phyloP scores from a whole-genome alignment of 371 early-diverging fungal species.

The Mortierella polycephala region DNA sequence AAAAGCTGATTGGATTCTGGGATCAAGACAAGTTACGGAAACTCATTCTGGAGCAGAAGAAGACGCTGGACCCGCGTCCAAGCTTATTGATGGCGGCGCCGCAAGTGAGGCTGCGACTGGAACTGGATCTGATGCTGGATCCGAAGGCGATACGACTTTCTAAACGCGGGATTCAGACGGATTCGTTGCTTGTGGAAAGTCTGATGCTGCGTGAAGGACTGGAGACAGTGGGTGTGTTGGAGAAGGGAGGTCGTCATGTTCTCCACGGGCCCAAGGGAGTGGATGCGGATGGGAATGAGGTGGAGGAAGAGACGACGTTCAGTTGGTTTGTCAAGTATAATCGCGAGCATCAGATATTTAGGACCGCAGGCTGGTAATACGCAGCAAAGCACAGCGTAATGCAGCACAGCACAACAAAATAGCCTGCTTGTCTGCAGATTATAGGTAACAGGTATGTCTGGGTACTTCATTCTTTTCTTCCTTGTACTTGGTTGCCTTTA shows the following conservation, averaged over 20 bases:
- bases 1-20: slow-evolving; percentile 11
- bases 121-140: slow-evolving; percentile 12
- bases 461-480: too few species aligned
- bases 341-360: too few species aligned
- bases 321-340: slow-evolving; percentile 7
- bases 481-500: too few species aligned
- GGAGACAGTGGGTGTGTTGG: background rate
- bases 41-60: background rate
- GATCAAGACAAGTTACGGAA: slow-evolving; percentile 5
- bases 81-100: background rate
- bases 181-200: slow-evolving; percentile 1
- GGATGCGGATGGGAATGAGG: background rate
- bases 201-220: slow-evolving; percentile 7
- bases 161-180: background rate
- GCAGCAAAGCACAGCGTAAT: too few species aligned
- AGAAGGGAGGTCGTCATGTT: background rate
- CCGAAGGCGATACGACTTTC: background rate
- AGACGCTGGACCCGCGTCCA: slow-evolving; percentile 1
- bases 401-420: too few species aligned
- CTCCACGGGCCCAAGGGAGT: background rate
- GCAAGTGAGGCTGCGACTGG: slow-evolving; percentile 1
- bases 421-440: too few species aligned
- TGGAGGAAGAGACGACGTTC: background rate
- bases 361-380: too few species aligned
- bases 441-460: too few species aligned